Evolutionary conservation across 768 basidiomycete genomes (phyloP), one percentile per base, ranked within the genome.

Genomic region (Boletus eberwhitei): DNA sequence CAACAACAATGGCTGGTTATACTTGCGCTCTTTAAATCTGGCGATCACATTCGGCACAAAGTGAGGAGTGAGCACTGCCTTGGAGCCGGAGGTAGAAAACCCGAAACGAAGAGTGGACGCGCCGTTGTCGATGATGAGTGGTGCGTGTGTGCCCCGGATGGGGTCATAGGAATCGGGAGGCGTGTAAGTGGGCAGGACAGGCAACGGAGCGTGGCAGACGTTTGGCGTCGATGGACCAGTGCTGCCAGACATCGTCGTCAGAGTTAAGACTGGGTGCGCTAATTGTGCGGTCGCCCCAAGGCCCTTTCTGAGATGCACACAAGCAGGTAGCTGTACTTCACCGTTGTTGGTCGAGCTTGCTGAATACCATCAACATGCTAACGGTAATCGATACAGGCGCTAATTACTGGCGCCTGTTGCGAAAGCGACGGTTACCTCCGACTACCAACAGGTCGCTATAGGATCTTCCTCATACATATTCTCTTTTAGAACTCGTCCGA

Each of bases 81-180:
- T 54, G 42, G 57, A 50, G 22, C 71, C 38, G 3, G 80, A 81
- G 4, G 80, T 83, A 24, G 86, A 83, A 71, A 93, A 96, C 14
- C 93, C 93, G 72, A 88, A 96, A 48, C 92, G 83, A 38, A 95
- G 75, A 46, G 74, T 81, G 31, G 87, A 89, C 8, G 93, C 84
- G 56, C 94, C 93, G 62, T 95, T 94, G 78, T 96, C 93, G 62
- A 95, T 88, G 61, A 93, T 79, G 55, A 95, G 81, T 0, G 92
- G 88, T 0, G 81, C 84, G 40, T 71, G 65, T 8, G 76, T 72
- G 11, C 64, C 71, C 36, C 83, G 80, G 64, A 84, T 77, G 19
- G 61, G 51, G 43, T 79, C 72, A 59, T 88, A 90, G 13, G 80
- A 72, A 41, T 76, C 76, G 6, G 74, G 71, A 5, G 60, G 61